A percentile compares a stretch with the other conserved stretches of the same genome.
Conservation (phyloP, 1,284 basidiomycete genomes). For the Trichosporon coremiiforme region DNA sequence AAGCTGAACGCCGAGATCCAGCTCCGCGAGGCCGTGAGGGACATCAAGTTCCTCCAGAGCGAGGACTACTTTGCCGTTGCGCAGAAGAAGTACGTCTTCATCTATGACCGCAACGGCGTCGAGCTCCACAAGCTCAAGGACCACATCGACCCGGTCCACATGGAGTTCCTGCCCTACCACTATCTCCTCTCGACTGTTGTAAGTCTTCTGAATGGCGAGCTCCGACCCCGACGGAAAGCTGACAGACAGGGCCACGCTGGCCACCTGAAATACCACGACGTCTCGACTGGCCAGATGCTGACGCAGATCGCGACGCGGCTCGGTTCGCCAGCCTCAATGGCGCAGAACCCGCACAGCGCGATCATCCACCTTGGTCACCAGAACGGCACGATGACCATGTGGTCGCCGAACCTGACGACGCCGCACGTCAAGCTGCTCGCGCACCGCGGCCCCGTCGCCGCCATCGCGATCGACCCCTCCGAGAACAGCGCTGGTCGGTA, state of each 20-base stretch:
- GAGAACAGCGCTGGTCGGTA: slow-evolving; percentile 76
- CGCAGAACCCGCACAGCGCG: slow-evolving; percentile 88
- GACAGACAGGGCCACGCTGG: slow-evolving; percentile 73
- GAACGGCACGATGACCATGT: slow-evolving; percentile 80
- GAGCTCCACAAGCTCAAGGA: slow-evolving; percentile 73
- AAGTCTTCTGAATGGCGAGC: no score
- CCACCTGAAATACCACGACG: slow-evolving; percentile 95
- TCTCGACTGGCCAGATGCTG: slow-evolving; percentile 85
- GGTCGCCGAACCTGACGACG: slow-evolving; percentile 88
- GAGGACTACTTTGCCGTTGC: slow-evolving; percentile 92
- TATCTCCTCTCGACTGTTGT: slow-evolving; percentile 87
- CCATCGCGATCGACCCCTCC: slow-evolving; percentile 75
- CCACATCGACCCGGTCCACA: slow-evolving; percentile 85
- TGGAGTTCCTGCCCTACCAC: slow-evolving; percentile 95
- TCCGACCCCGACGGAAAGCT: no score
- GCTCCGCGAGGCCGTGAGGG: slow-evolving; percentile 78
- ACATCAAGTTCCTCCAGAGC: slow-evolving; percentile 95
- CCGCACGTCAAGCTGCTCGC: slow-evolving; percentile 90
- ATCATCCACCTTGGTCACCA: slow-evolving; percentile 92
- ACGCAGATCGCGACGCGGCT: slow-evolving; percentile 88
- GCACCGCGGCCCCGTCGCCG: slow-evolving; percentile 82
- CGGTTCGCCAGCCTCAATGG: slow-evolving; percentile 81
- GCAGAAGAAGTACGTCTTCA: slow-evolving; percentile 94
- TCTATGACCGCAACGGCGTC: slow-evolving; percentile 92
- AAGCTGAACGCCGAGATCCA: slow-evolving; percentile 85